phyloP scores from a whole-genome alignment of 768 basidiomycete species.

The Trametes sanguinea region DNA sequence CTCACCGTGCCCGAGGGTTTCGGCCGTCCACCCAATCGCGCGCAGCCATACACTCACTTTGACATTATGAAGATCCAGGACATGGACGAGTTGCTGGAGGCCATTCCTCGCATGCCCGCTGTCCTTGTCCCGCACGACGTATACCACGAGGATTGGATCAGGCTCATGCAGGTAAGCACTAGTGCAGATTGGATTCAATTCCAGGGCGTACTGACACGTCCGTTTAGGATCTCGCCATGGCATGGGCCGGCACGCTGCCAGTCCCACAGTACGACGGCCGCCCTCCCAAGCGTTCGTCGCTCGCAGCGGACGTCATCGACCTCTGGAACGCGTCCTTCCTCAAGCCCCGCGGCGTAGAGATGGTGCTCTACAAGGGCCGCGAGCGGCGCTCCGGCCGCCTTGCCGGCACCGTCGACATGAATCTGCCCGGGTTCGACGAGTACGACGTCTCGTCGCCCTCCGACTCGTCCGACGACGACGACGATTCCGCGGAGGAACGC shows the following conservation, averaged over 20 bases:
- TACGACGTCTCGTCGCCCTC: conserved; percentile 44
- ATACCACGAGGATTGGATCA: conserved; percentile 75
- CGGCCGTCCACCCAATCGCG: conserved; percentile 67
- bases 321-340: conserved; percentile 83
- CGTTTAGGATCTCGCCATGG: conserved; percentile 65
- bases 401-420: conserved; percentile 55
- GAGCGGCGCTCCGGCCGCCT: conserved; percentile 72
- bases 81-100: conserved; percentile 72
- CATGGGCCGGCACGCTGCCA: conserved; percentile 78
- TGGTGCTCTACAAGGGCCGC: conserved; percentile 78
- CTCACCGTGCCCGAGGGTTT: conserved; percentile 66
- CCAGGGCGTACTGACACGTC: background rate
- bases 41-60: conserved; percentile 69
- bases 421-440: conserved; percentile 50
- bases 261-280: conserved; percentile 54
- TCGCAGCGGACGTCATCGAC: conserved; percentile 73
- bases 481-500: conserved; percentile 41
- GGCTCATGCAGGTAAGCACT: conserved; percentile 68
- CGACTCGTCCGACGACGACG: conserved; percentile 40
- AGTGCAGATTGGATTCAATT: background rate
- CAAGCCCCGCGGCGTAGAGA: conserved; percentile 70
- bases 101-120: conserved; percentile 69
- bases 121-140: conserved; percentile 78
- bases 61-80: conserved; percentile 70
- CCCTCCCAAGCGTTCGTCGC: conserved; percentile 55